Base-by-base conservation (phyloP, 164 flowering plant species). In the Sextonia rubra region DNA sequence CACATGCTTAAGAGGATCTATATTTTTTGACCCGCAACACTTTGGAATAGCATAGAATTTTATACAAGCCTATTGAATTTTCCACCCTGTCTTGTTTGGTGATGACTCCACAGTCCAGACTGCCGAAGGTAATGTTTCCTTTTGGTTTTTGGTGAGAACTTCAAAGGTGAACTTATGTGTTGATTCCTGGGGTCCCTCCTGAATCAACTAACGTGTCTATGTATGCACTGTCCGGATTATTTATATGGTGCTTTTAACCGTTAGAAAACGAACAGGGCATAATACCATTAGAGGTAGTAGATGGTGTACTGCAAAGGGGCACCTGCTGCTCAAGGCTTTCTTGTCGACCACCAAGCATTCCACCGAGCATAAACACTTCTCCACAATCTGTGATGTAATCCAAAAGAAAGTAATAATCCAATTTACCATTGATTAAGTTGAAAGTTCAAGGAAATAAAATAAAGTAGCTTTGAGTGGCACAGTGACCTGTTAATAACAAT, bases 321-420 rank as follows among this genome's bases (percentile, higher is more conserved):
- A 60, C 49, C 64, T 52, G 67, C 49, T 58, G 32, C 74, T 77
- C 71, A 71, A 49, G 3, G 63, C 56, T 68, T 56, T 32, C 29
- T 48, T 77, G 83, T 64, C 82, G 77, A 60, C 82, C 80, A 80
- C 82, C 63, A 67, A 86, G 95, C 70, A 71, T 78, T 62, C 91
- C 85, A 68, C 97, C 97, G 69, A 90, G 82, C 90, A 91, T 94
- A 73, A 78, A 86, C 44, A 87, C 83, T 73, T 89, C 87, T 17
- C 85, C 85, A 23, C 78, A 82, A 79, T 75, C 99, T 94, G 82
- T 44, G 73, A 66, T 55, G 66, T n/a, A 70, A 17, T 55, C n/a
- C 65, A 65, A 8, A 68, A 3, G 66, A 11, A 61, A 44, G 60
- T 67, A n/a, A 61, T 2, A 24, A 69, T 27, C 8, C 30, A 23